Evolutionary conservation across 2,329 filamentous ascomycete genomes (phyloP).

Genomic region (Aureobasidium pullulans): DNA sequence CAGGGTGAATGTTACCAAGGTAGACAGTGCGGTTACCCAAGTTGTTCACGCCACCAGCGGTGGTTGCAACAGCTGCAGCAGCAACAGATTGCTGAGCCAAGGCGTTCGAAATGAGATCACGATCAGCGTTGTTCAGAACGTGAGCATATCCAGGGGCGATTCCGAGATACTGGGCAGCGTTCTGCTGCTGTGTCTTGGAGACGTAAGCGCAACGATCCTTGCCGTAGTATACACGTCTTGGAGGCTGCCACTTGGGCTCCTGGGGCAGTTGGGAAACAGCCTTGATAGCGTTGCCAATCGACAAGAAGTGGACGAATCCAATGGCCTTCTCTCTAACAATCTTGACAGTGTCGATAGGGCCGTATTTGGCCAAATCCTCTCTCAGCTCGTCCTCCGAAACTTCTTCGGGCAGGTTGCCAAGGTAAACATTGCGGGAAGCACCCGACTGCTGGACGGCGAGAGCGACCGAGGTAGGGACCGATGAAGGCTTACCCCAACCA

Average conservation of each 20-base stretch:
- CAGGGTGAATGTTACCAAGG: slow-evolving; percentile 95
- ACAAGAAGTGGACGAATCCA: slow-evolving; percentile 94
- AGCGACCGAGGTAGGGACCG: slow-evolving; percentile 95
- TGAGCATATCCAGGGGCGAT: slow-evolving; percentile 96
- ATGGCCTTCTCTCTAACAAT: slow-evolving; percentile 97
- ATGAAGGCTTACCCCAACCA: slow-evolving; percentile 97
- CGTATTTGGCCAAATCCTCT: slow-evolving; percentile 93
- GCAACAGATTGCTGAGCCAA: slow-evolving; percentile 96
- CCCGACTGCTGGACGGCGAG: slow-evolving; percentile 95
- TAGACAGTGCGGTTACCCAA: slow-evolving; percentile 96
- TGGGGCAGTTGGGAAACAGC: slow-evolving; percentile 93
- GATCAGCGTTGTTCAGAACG: slow-evolving; percentile 90
- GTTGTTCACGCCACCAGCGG: slow-evolving; percentile 94
- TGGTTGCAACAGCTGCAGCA: slow-evolving; percentile 91
- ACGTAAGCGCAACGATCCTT: slow-evolving; percentile 98
- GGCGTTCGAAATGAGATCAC: slow-evolving; percentile 92
- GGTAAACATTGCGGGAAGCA: slow-evolving; percentile 92
- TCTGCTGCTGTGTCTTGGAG: slow-evolving; percentile 98
- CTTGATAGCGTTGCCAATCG: slow-evolving; percentile 97
- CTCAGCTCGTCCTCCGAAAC: slow-evolving; percentile 85
- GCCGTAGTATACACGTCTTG: slow-evolving; percentile 93
- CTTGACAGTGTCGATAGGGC: slow-evolving; percentile 94
- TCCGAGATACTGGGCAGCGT: slow-evolving; percentile 93
- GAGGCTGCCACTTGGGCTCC: slow-evolving; percentile 93
- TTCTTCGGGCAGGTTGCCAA: slow-evolving; percentile 88